Evolutionary conservation across 257 asterid genomes (phyloP).

Genomic region (Paraleonurus japonicus): DNA sequence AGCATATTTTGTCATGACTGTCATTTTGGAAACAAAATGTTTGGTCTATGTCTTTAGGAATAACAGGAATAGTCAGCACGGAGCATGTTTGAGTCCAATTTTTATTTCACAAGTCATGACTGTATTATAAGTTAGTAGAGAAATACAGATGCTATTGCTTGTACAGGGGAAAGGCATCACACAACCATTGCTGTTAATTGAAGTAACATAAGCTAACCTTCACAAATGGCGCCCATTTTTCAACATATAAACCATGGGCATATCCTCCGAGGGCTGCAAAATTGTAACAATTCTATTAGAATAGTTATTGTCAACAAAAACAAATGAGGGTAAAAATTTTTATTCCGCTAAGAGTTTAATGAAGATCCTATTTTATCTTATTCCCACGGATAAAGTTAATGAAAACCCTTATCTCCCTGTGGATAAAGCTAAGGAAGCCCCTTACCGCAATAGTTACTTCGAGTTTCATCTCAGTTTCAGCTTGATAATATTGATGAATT

Average conservation of each 20-base stretch:
- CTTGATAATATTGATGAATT: slow-evolving; percentile 2
- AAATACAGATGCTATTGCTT: background rate
- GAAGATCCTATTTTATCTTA: slow-evolving; percentile 6
- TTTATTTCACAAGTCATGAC: background rate
- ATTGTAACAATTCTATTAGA: background rate
- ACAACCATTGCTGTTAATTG: background rate
- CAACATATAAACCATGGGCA: slow-evolving; percentile 78
- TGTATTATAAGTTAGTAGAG: background rate
- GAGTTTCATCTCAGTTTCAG: slow-evolving; percentile 12
- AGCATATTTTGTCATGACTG: background rate
- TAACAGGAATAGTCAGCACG: background rate
- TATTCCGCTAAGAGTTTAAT: background rate
- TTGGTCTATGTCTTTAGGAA: background rate
- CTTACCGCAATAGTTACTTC: background rate
- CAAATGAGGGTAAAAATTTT: background rate
- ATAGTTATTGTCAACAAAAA: slow-evolving; percentile 4
- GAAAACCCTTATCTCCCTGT: background rate
- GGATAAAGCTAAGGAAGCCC: background rate
- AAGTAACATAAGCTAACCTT: slow-evolving; percentile 56
- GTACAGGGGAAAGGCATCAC: background rate
- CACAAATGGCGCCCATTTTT: slow-evolving; percentile 92
- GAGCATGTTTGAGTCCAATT: background rate
- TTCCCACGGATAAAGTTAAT: background rate
- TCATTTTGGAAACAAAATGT: background rate
- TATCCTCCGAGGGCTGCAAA: slow-evolving; percentile 92